Conservation (phyloP, 2,329 filamentous ascomycete genomes). For the Blumeria hordei region DNA sequence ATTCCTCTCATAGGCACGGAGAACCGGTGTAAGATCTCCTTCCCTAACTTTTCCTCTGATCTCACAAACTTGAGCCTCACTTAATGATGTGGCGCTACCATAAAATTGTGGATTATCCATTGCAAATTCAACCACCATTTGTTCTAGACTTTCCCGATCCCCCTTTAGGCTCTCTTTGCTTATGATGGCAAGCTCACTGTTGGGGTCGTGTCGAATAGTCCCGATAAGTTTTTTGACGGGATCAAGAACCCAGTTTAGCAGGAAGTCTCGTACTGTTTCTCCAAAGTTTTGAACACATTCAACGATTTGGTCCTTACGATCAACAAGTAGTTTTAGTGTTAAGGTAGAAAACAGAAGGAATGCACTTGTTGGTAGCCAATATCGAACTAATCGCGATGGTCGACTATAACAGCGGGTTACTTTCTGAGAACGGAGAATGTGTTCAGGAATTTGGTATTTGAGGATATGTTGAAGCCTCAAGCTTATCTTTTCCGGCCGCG, state of each 20-base stretch:
- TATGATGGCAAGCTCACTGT: constrained; percentile 90
- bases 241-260: constrained; percentile 87
- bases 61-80: constrained; percentile 43
- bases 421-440: constrained; percentile 29
- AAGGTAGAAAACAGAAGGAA: constrained; percentile 68
- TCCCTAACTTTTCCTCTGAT: constrained; percentile 64
- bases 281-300: constrained; percentile 63
- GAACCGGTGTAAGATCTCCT: constrained; percentile 77
- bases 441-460: constrained; percentile 39
- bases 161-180: constrained; percentile 77
- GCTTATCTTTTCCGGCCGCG: constrained; percentile 31
- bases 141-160: constrained; percentile 74
- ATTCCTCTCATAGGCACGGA: constrained; percentile 79
- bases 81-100: constrained; percentile 25
- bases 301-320: constrained; percentile 50
- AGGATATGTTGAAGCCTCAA: constrained; percentile 46
- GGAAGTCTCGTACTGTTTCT: constrained; percentile 64
- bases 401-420: constrained; percentile 44
- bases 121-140: constrained; percentile 96
- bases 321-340: constrained; percentile 54
- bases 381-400: constrained; percentile 52
- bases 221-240: constrained; percentile 61
- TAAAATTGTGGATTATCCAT: constrained; percentile 49
- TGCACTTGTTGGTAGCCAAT: constrained; percentile 59
- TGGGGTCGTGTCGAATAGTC: constrained; percentile 80